phyloP scores from a whole-genome alignment of 441 rosid species.

The Sinapis alba region DNA sequence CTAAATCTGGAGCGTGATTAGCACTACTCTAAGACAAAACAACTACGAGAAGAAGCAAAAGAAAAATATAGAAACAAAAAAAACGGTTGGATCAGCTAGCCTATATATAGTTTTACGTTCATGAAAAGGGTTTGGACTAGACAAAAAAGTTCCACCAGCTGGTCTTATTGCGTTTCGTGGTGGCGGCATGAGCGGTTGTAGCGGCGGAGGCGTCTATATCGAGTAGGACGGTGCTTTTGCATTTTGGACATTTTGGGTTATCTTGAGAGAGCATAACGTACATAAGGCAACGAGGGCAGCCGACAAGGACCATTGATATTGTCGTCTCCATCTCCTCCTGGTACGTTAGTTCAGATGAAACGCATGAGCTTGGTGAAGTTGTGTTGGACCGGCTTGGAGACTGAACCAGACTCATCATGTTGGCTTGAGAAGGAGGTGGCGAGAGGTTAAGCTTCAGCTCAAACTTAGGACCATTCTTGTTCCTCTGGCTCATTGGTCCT shows the following conservation, averaged over 20 bases:
- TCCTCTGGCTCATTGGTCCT: conserved; percentile 65
- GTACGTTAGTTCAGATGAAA: conserved; percentile 71
- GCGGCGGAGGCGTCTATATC: conserved; percentile 57
- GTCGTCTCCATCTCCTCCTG: conserved; percentile 74
- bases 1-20: conserved; percentile 56
- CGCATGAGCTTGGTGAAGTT: conserved; percentile 91
- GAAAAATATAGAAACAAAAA: conserved; percentile 12
- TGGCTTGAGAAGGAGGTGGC: conserved; percentile 58
- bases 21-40: conserved; percentile 47
- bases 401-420: conserved; percentile 34
- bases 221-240: conserved; percentile 92
- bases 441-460: conserved; percentile 89
- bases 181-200: conserved; percentile 8
- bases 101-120: conserved; percentile 4
- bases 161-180: conserved; percentile 16
- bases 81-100: conserved; percentile 20
- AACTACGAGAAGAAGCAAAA: conserved; percentile 7
- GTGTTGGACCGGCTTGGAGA: conserved; percentile 66
- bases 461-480: conserved; percentile 62
- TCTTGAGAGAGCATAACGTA: conserved; percentile 92
- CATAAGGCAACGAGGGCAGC: conserved; percentile 96
- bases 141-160: conserved; percentile 11
- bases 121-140: background rate
- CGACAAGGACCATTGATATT: conserved; percentile 84
- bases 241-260: conserved; percentile 90